A percentile compares a stretch with the other conserved stretches of the same genome.
Evolutionary conservation across 371 early-diverging fungal species (phyloP).

Genomic region (Actinomortierella ambigua): DNA sequence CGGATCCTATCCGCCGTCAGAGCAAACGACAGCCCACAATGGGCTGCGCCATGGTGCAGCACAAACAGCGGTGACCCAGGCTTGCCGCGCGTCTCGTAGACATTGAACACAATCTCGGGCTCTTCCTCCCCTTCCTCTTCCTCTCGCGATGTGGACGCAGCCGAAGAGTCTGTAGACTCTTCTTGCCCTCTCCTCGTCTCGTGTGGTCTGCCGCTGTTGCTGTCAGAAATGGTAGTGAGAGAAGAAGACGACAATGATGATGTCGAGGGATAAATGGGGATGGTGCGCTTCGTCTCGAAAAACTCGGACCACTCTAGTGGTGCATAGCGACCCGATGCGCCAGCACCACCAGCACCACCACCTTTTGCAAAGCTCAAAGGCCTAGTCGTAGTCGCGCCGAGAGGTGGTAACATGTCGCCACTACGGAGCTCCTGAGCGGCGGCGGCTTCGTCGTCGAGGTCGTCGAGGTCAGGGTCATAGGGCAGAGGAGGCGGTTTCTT

Average conservation of each 20-base stretch:
- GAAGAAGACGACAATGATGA: too few species aligned
- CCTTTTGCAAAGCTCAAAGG: neutral
- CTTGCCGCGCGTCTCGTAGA: slow-evolving; percentile 51
- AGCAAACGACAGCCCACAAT: slow-evolving; percentile 80
- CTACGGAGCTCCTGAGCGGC: too few species aligned
- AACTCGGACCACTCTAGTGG: slow-evolving; percentile 49
- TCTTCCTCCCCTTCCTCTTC: slow-evolving; percentile 5
- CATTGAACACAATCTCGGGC: slow-evolving; percentile 47
- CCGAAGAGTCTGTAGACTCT: too few species aligned
- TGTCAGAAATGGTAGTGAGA: too few species aligned
- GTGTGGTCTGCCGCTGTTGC: too few species aligned
- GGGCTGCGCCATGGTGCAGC: slow-evolving; percentile 93
- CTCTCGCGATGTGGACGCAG: too few species aligned
- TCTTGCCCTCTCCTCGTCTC: too few species aligned
- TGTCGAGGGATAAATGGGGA: slow-evolving; percentile 9
- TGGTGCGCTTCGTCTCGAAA: slow-evolving; percentile 43
- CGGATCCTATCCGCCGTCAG: slow-evolving; percentile 60
- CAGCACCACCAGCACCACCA: too few species aligned
- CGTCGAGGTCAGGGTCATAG: too few species aligned
- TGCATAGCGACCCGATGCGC: slow-evolving; percentile 14
- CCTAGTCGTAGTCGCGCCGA: neutral
- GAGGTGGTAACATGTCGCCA: too few species aligned
- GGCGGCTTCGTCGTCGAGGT: too few species aligned
- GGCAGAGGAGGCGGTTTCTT: slow-evolving; percentile 20
- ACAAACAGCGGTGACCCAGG: slow-evolving; percentile 70